phyloP scores from a whole-genome alignment of 2,329 filamentous ascomycete species.

The Diaporthe sp. region DNA sequence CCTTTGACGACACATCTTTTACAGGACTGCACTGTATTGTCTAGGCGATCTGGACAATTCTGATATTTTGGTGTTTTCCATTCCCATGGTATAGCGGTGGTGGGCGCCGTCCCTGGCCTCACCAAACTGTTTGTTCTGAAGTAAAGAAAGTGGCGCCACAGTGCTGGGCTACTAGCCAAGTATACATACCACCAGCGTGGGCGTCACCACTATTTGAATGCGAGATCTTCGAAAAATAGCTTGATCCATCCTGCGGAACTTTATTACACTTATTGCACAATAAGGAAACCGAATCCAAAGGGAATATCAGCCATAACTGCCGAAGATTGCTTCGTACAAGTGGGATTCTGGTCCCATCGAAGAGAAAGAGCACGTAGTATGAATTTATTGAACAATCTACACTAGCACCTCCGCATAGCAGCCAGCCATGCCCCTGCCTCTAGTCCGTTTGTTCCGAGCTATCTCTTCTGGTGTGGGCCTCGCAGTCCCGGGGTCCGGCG shows the following conservation, averaged over 20 bases:
- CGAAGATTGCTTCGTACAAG: not conserved
- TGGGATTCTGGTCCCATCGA: not conserved
- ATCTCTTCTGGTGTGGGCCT: too few species aligned
- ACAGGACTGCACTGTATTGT: too few species aligned
- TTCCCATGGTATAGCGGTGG: too few species aligned
- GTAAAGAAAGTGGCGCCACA: not conserved
- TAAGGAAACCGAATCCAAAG: not conserved
- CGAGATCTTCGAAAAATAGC: not conserved
- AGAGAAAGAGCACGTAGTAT: not conserved
- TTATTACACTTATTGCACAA: not conserved
- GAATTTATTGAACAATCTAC: not conserved
- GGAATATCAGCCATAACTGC: not conserved
- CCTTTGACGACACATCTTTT: too few species aligned
- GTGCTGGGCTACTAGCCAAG: not conserved
- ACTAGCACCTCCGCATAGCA: not conserved
- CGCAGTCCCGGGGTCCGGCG: too few species aligned
- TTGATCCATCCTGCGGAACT: not conserved
- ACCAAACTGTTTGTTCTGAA: not conserved
- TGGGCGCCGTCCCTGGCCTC: too few species aligned
- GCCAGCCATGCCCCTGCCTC: too few species aligned
- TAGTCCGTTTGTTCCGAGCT: too few species aligned
- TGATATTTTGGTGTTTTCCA: too few species aligned
- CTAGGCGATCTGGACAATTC: too few species aligned
- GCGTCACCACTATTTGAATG: not conserved
- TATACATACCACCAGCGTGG: not conserved